These are phyloP conservation scores for Eutypella sp. DNA, from an alignment of 2,329 filamentous ascomycete species.

Conservation along the genomic window DNA sequence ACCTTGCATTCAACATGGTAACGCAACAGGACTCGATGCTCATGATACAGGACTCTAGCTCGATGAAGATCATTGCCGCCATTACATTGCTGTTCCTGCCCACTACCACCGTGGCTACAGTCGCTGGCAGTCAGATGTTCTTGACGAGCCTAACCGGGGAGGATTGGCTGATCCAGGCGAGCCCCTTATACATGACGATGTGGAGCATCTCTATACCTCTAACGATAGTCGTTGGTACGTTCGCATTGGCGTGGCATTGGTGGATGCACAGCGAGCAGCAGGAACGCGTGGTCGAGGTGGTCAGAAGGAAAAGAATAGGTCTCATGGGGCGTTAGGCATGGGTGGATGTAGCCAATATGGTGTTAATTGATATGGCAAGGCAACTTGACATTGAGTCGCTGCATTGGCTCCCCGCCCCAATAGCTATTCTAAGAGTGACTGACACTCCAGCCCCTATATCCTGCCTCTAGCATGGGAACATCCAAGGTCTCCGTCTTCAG, in stretches of 20 bases:
- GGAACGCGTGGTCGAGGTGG: not conserved
- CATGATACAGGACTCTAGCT: slow-evolving; percentile 30
- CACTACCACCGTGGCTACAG: slow-evolving; percentile 29
- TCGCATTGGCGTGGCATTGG: not conserved
- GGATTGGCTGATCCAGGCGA: not conserved
- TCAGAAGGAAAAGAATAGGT: not conserved
- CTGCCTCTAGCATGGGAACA: too few relatives aligned
- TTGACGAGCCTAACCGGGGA: not conserved
- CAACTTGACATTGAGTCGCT: too few relatives aligned
- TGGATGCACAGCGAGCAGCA: not conserved
- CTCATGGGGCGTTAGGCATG: not conserved
- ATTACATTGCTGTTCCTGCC: slow-evolving; percentile 35
- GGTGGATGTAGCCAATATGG: not conserved
- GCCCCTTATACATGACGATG: not conserved
- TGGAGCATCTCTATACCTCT: not conserved
- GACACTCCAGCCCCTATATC: too few relatives aligned
- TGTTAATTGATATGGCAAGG: too few relatives aligned
- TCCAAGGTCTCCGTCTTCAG: too few relatives aligned
- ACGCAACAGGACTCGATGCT: slow-evolving; percentile 32
- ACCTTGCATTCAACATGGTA: slow-evolving; percentile 31
- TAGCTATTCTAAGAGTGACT: too few relatives aligned
- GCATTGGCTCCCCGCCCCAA: too few relatives aligned
- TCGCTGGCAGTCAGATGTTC: slow-evolving; percentile 19
- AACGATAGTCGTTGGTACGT: not conserved
- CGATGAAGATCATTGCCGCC: slow-evolving; percentile 32